These are phyloP conservation scores for Wickerhamiella azymoides DNA, from an alignment of 805 yeast genomes.

Conservation along the genomic window DNA sequence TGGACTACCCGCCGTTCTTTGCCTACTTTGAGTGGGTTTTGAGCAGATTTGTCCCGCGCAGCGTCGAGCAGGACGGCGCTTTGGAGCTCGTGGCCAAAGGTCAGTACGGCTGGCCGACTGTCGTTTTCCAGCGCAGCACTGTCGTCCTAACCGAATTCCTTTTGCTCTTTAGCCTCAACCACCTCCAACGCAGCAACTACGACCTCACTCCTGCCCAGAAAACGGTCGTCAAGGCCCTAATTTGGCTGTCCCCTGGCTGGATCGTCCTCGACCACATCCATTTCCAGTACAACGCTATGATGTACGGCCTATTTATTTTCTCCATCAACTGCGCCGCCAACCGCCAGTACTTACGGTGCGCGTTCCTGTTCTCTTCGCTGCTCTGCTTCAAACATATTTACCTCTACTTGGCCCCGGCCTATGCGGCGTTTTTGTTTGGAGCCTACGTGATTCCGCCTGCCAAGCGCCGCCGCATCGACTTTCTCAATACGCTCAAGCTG, in stretches of 20 bases:
- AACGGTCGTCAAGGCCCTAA: conserved; percentile 66
- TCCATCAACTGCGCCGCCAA: conserved; percentile 60
- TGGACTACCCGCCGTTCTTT: conserved; percentile 95
- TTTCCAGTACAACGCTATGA: conserved; percentile 91
- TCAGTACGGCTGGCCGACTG: conserved; percentile 59
- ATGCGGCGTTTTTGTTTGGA: conserved; percentile 63
- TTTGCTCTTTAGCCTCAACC: conserved; percentile 55
- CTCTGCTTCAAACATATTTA: conserved; percentile 92
- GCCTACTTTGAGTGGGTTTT: conserved; percentile 87
- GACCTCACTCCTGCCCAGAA: conserved; percentile 8
- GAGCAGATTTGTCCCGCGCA: conserved; percentile 52
- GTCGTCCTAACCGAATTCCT: conserved; percentile 68
- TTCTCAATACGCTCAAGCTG: conserved; percentile 47
- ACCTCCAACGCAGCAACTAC: conserved; percentile 27
- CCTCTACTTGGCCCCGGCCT: conserved; percentile 87
- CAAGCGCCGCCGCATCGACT: conserved; percentile 29
- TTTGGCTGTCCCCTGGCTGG: conserved; percentile 80
- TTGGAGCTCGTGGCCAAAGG: conserved; percentile 55
- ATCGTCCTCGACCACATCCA: conserved; percentile 88
- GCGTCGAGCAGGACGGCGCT: conserved; percentile 62
- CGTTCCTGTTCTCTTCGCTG: conserved; percentile 52
- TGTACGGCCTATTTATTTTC: conserved; percentile 69
- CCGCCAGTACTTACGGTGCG: conserved; percentile 39
- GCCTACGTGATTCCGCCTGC: conserved; percentile 42
- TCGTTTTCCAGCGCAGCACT: conserved; percentile 66